Percentiles rank a stretch among this genome's conserved stretches.
These are phyloP conservation scores for Xylaria sp. DNA, from an alignment of 2,329 filamentous ascomycete genomes.

Conservation along the genomic window DNA sequence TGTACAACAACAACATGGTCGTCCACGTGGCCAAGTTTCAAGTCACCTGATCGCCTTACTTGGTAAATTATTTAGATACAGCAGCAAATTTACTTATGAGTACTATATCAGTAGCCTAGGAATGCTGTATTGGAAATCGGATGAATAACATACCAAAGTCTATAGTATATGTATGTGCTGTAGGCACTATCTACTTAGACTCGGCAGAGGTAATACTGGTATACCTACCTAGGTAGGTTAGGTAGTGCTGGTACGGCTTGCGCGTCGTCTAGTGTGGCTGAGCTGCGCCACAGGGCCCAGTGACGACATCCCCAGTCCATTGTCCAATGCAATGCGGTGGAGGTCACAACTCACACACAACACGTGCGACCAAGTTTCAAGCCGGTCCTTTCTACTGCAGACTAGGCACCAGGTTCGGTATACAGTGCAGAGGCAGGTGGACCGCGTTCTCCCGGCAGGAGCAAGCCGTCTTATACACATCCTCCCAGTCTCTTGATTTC, in stretches of 20 bases:
- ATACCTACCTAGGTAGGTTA: background rate
- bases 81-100: no score
- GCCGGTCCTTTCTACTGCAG: background rate
- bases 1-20: background rate
- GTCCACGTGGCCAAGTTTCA: background rate
- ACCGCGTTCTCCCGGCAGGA: background rate
- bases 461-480: background rate
- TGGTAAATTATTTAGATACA: no score
- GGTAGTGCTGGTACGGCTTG: background rate
- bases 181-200: background rate
- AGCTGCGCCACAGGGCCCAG: slow-evolving; percentile 14
- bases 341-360: background rate
- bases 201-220: no score
- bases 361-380: background rate
- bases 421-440: background rate
- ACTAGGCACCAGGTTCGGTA: slow-evolving; percentile 16
- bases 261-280: slow-evolving; percentile 8
- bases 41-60: background rate
- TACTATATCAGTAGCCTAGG: background rate
- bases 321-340: slow-evolving; percentile 10
- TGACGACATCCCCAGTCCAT: slow-evolving; percentile 18
- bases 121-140: background rate
- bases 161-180: background rate
- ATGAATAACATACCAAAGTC: background rate
- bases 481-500: slow-evolving; percentile 3